These are phyloP conservation scores for Nannochloropsis salina DNA, from an alignment of 108 stramenopile species.

Conservation along the genomic window DNA sequence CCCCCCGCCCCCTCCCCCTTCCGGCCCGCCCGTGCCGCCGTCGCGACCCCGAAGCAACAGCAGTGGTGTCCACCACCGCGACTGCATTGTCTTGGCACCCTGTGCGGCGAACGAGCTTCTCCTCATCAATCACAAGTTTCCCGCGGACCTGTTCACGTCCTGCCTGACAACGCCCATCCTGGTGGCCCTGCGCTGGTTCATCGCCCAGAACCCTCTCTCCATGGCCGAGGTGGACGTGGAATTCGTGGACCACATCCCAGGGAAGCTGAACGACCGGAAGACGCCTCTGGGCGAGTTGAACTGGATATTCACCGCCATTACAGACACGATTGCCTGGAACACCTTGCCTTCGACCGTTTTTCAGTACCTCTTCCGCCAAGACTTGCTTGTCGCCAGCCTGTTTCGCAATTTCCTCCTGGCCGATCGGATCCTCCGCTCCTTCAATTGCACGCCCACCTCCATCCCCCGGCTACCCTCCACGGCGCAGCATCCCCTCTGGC, in stretches of 20 bases:
- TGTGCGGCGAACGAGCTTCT: constrained; percentile 82
- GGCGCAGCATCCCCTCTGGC: constrained; percentile 89
- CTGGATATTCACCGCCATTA: constrained; percentile 98
- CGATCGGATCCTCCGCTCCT: constrained; percentile 77
- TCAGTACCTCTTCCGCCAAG: constrained; percentile 93
- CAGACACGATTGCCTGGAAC: constrained; percentile 99
- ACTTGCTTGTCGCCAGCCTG: constrained; percentile 85
- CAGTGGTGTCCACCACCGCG: constrained; percentile 45
- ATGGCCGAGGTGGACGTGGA: constrained; percentile 57
- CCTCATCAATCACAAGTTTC: constrained; percentile 85
- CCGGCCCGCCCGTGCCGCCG: constrained; percentile 1
- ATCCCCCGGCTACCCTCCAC: constrained; percentile 81
- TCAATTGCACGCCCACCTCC: constrained; percentile 83
- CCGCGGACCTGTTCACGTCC: constrained; percentile 95
- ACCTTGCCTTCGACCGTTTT: constrained; percentile 87
- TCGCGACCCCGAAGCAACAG: constrained; percentile 18
- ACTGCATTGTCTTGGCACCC: constrained; percentile 90
- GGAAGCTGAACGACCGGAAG: constrained; percentile 77
- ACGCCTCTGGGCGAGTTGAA: constrained; percentile 82
- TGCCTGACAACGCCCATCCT: constrained; percentile 96
- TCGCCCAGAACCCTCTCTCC: constrained; percentile 60
- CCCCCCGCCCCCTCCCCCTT: constrained; percentile 29
- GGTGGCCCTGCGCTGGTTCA: constrained; percentile 91
- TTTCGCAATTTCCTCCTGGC: constrained; percentile 99
- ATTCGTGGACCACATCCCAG: constrained; percentile 82